Base-by-base conservation (phyloP, 1,139 yeast species). In the Saccharomycopsis hybrid region DNA sequence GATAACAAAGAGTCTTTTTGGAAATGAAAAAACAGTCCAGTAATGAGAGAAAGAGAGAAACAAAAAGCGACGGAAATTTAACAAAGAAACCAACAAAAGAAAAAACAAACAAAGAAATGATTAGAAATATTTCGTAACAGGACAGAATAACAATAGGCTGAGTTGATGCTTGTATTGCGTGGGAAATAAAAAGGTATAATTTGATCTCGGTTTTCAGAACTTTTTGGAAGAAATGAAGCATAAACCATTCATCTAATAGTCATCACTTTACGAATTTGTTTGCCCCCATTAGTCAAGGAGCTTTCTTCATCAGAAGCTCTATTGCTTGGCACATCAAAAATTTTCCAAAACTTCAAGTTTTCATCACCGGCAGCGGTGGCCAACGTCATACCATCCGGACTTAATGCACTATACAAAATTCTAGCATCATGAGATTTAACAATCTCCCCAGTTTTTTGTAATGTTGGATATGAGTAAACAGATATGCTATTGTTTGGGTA, bases 311-410 rank as follows among this genome's bases (percentile, higher is more conserved):
- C 42, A 37, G 60, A 48, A 39, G 54, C 58, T 50, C 64, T 63
- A 49, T 67, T 63, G 52, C 74, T 74, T 57, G 68, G 67, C 51
- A 69, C 60, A 59, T 90, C 97, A 66, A 89, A 92, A 31, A 94
- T 74, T 58, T 87, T 84, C 94, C 96, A 94, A 69, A 94, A 92
- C 69, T 92, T 92, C 61, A 94, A 75, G 66, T 90, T 92, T 65
- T 94, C 99, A 67, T 94, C 98, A 4, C 96, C 95, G 1, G 97
- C 95, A 48, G 92, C 89, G 0, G 98, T 92, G 1, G 97, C 98
- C 53, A 90, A 69, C 0, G 95, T 87, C 50, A 86, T 78, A 29
- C 85, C 86, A 65, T 92, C 97, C 5, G 97, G 97, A 44, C 96
- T 86, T 51, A 92, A 65, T 49, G 90, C 82, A 31, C 96, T 86